These are phyloP conservation scores for Cystofilobasidium macerans DNA, from an alignment of 768 basidiomycete species.

Conservation along the genomic window DNA sequence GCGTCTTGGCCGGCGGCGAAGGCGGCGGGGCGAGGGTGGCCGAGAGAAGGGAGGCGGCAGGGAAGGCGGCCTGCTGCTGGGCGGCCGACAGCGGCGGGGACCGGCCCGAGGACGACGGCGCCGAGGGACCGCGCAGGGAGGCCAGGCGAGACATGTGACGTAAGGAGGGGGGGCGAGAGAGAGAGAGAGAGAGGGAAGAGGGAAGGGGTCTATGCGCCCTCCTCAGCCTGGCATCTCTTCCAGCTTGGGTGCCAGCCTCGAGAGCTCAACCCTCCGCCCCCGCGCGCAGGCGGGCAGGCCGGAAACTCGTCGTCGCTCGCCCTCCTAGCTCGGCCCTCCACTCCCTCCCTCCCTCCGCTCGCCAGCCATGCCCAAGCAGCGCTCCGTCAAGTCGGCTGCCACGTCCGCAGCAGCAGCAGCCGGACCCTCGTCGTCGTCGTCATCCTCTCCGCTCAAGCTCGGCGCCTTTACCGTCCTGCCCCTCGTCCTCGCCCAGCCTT, in stretches of 20 bases:
- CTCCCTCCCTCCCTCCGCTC: not conserved
- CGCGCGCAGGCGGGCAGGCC: no score
- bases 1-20: not conserved
- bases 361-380: constrained; percentile 8
- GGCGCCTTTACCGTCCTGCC: constrained; percentile 18
- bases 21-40: not conserved
- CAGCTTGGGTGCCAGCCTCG: no score
- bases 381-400: not conserved
- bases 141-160: constrained; percentile 19
- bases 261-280: not conserved
- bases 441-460: not conserved
- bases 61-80: not conserved
- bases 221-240: no score
- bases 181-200: not conserved
- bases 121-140: constrained; percentile 21
- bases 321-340: no score
- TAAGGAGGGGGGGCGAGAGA: not conserved
- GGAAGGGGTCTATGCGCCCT: not conserved
- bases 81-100: constrained; percentile 1
- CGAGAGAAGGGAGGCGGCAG: not conserved
- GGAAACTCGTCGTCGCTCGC: no score
- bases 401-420: not conserved
- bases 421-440: not conserved
- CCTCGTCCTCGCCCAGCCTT: not conserved
- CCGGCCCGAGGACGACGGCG: constrained; percentile 15